Conservation (phyloP, 192 early-diverging fungal species). For the Gryganskiella cystojenkinii region DNA sequence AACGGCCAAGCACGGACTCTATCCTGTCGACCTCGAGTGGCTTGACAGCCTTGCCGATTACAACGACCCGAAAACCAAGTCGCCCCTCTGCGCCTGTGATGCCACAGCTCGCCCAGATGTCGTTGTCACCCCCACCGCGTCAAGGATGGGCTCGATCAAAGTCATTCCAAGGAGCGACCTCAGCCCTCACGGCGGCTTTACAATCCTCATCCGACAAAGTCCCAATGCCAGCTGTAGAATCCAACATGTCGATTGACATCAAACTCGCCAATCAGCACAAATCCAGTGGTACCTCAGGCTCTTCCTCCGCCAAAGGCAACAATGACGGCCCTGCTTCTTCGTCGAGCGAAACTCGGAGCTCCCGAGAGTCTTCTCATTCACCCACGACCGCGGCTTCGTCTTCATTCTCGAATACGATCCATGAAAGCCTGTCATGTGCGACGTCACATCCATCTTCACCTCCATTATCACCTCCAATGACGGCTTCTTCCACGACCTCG, state of each 20-base stretch:
- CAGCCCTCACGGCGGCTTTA: not conserved
- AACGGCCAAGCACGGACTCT: not conserved
- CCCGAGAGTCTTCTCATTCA: constrained; percentile 25
- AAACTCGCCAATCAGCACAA: constrained; percentile 18
- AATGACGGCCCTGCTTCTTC: not conserved
- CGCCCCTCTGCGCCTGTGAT: constrained; percentile 1
- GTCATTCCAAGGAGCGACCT: constrained; percentile 19
- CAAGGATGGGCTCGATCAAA: constrained; percentile 43
- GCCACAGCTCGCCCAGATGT: constrained; percentile 15
- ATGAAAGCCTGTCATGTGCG: not conserved
- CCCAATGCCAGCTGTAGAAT: not conserved
- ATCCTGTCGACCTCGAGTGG: not conserved
- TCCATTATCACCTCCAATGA: constrained; percentile 2
- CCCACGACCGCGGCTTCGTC: constrained; percentile 14
- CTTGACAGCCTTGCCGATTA: not conserved
- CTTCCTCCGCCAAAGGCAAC: not conserved
- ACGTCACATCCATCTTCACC: not conserved
- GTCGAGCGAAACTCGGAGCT: constrained; percentile 14
- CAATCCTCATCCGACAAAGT: too few species aligned
- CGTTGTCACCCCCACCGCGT: constrained; percentile 42
- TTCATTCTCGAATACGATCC: not conserved
- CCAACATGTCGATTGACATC: constrained; percentile 12
- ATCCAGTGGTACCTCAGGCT: not conserved
- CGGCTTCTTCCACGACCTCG: not conserved
- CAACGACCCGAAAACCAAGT: constrained; percentile 16